A percentile compares a stretch with the other conserved stretches of the same genome.
phyloP scores from a whole-genome alignment of 108 stramenopile genomes.

The Cyclotella atomus region DNA sequence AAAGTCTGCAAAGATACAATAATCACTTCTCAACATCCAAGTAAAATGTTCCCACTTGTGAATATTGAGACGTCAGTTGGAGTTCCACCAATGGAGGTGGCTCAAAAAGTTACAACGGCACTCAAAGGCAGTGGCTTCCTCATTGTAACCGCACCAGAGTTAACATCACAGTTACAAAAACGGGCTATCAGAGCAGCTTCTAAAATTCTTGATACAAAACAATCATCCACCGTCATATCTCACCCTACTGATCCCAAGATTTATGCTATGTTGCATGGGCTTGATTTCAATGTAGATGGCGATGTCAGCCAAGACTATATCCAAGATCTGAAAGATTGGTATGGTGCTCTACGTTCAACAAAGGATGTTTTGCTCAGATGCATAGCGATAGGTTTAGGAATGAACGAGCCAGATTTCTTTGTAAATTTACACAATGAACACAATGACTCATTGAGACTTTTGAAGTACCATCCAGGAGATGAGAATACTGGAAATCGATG shows the following conservation, averaged over 20 bases:
- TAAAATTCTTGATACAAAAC: constrained; percentile 20
- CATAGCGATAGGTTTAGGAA: constrained; percentile 60
- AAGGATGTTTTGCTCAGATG: constrained; percentile 53
- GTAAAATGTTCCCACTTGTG: constrained; percentile 19
- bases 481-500: constrained; percentile 61
- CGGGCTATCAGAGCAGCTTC: constrained; percentile 55
- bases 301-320: neutral
- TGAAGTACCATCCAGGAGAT: constrained; percentile 47
- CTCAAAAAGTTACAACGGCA: constrained; percentile 34
- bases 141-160: constrained; percentile 42
- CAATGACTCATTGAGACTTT: constrained; percentile 57
- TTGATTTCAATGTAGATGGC: constrained; percentile 23
- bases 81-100: constrained; percentile 22
- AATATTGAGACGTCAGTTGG: constrained; percentile 1
- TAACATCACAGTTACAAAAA: constrained; percentile 51
- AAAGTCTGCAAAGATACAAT: neutral
- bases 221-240: constrained; percentile 33
- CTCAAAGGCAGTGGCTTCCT: constrained; percentile 68
- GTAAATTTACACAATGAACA: constrained; percentile 55
- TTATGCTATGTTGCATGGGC: constrained; percentile 58
- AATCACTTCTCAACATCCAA: neutral
- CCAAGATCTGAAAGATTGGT: constrained; percentile 51
- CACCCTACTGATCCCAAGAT: constrained; percentile 76
- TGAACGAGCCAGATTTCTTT: constrained; percentile 52
- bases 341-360: constrained; percentile 43